Conservation (phyloP, 768 basidiomycete genomes). For the Mycena vitilis region DNA sequence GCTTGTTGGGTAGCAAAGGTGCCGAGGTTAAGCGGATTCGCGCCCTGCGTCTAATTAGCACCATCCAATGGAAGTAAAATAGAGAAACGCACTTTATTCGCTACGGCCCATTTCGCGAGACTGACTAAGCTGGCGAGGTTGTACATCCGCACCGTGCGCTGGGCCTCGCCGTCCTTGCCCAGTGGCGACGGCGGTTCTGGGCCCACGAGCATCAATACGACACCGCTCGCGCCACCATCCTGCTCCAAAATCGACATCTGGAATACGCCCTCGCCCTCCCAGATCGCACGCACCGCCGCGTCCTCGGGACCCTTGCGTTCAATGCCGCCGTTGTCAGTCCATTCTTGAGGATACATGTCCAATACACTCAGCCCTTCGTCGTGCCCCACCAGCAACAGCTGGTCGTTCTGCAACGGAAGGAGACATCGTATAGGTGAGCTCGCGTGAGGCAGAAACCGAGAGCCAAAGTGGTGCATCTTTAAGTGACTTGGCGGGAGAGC, state of each 20-base stretch:
- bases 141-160: constrained; percentile 81
- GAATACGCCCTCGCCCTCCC: constrained; percentile 84
- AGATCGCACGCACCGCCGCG: constrained; percentile 73
- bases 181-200: constrained; percentile 62
- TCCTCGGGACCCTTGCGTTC: constrained; percentile 75
- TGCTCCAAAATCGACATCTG: constrained; percentile 84
- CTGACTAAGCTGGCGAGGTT: constrained; percentile 80
- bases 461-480: constrained; percentile 82
- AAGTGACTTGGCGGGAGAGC: constrained; percentile 71
- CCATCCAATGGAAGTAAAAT: background rate
- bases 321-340: constrained; percentile 62
- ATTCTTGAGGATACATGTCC: constrained; percentile 84
- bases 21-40: constrained; percentile 72
- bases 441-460: constrained; percentile 86
- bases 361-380: constrained; percentile 85
- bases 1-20: constrained; percentile 62
- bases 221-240: constrained; percentile 65
- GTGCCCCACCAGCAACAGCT: constrained; percentile 80
- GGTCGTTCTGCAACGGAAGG: constrained; percentile 74
- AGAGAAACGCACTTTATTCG: constrained; percentile 65
- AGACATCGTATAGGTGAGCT: constrained; percentile 80
- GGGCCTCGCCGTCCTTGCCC: constrained; percentile 65
- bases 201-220: constrained; percentile 81
- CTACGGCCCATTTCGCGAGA: constrained; percentile 78
- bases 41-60: constrained; percentile 52